Percentiles rank a stretch among this genome's conserved stretches.
phyloP scores from a whole-genome alignment of 495 filamentous ascomycete species.

The Lasiosphaeris hirsuta region DNA sequence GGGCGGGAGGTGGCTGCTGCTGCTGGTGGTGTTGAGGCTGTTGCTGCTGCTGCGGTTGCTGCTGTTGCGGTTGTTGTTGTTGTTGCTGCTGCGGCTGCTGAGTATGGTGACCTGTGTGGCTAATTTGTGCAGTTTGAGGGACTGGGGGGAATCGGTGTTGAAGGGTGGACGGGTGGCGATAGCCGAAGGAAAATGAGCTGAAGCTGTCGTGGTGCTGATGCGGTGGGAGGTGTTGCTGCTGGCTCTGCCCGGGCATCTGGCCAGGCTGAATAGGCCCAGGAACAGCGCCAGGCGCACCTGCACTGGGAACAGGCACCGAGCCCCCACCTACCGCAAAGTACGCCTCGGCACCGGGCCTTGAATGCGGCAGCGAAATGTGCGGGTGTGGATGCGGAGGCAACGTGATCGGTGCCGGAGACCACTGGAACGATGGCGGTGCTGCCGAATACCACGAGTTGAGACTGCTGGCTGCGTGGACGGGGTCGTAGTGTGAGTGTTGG shows the following conservation, averaged over 20 bases:
- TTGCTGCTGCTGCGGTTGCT: background rate
- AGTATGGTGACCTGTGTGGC: background rate
- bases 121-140: too few species aligned
- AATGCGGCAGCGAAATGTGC: background rate
- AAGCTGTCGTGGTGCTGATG: background rate
- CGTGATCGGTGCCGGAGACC: slow-evolving; percentile 2
- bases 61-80: background rate
- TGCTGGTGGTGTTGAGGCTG: background rate
- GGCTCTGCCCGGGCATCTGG: background rate
- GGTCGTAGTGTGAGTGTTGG: slow-evolving; percentile 22
- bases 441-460: slow-evolving; percentile 13
- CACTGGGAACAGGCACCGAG: background rate
- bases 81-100: slow-evolving; percentile 2
- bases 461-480: slow-evolving; percentile 20
- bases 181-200: background rate
- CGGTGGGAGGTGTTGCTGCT: background rate
- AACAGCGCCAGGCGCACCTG: slow-evolving; percentile 4
- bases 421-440: slow-evolving; percentile 5
- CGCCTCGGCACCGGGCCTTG: background rate
- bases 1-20: background rate
- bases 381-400: slow-evolving; percentile 2
- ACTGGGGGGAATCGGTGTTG: too few species aligned
- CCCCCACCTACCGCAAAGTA: slow-evolving; percentile 4
- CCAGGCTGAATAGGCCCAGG: slow-evolving; percentile 7
- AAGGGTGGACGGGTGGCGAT: background rate